Conservation (phyloP, 2,329 filamentous ascomycete species). For the Paecilomyces niveus region DNA sequence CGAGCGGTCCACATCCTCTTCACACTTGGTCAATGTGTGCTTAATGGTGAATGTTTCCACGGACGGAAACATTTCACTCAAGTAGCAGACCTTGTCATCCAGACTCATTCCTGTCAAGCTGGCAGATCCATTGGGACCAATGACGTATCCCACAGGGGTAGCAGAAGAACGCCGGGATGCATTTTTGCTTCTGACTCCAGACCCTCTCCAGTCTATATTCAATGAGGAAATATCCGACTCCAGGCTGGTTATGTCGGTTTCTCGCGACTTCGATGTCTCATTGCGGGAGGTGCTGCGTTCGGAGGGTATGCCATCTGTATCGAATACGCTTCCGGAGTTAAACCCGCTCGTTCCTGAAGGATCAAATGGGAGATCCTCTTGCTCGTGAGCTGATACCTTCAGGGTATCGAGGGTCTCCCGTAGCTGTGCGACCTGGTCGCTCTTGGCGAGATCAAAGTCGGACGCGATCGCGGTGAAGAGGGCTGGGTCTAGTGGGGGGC, state of each 20-base stretch:
- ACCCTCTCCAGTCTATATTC: slow-evolving; percentile 17
- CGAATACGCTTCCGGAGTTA: slow-evolving; percentile 15
- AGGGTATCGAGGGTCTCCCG: slow-evolving; percentile 58
- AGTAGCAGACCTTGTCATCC: slow-evolving; percentile 55
- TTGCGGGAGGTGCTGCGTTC: slow-evolving; percentile 22
- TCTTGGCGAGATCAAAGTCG: slow-evolving; percentile 61
- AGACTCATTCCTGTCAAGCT: slow-evolving; percentile 25
- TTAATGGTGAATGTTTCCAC: slow-evolving; percentile 60
- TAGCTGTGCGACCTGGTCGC: slow-evolving; percentile 47
- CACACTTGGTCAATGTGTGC: slow-evolving; percentile 60
- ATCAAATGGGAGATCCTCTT: slow-evolving; percentile 61
- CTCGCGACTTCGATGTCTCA: slow-evolving; percentile 32
- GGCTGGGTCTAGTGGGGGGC: slow-evolving; percentile 67
- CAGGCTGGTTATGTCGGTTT: slow-evolving; percentile 45
- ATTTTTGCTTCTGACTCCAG: slow-evolving; percentile 1
- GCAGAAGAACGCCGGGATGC: slow-evolving; percentile 10
- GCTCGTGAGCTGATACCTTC: slow-evolving; percentile 64
- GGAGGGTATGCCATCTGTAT: slow-evolving; percentile 15
- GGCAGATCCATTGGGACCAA: slow-evolving; percentile 20
- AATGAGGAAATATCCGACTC: slow-evolving; percentile 39
- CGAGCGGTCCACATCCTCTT: slow-evolving; percentile 60
- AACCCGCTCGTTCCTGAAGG: slow-evolving; percentile 60
- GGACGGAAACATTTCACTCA: slow-evolving; percentile 65
- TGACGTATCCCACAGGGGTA: slow-evolving; percentile 17
- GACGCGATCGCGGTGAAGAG: slow-evolving; percentile 67